Evolutionary conservation across 2,329 filamentous ascomycete genomes (phyloP).

Genomic region (Cladosporium colombiae): DNA sequence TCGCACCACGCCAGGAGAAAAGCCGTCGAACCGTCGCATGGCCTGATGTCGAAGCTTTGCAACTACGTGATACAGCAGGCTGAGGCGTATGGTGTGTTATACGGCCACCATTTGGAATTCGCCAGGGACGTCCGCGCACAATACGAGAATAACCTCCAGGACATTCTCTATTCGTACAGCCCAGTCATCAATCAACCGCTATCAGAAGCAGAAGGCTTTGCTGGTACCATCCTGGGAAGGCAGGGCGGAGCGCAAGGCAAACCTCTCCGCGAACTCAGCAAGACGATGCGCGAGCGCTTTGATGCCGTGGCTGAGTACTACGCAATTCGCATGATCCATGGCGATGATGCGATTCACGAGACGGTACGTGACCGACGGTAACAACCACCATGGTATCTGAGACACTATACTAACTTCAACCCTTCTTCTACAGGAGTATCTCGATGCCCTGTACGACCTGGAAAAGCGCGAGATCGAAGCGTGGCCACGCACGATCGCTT

Average conservation of each 20-base stretch:
- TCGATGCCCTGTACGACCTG: constrained; percentile 32
- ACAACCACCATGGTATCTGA: background rate
- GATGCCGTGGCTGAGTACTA: constrained; percentile 45
- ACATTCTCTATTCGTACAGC: constrained; percentile 51
- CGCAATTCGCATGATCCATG: constrained; percentile 47
- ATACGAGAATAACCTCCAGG: constrained; percentile 55
- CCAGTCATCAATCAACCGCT: constrained; percentile 44
- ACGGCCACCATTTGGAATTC: constrained; percentile 41
- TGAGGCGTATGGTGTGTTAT: constrained; percentile 31
- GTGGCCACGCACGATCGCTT: constrained; percentile 53
- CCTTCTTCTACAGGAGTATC: constrained; percentile 18
- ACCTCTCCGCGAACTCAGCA: constrained; percentile 38
- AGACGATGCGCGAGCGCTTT: constrained; percentile 44
- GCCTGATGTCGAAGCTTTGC: constrained; percentile 40
- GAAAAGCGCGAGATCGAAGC: constrained; percentile 42
- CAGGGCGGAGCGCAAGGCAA: constrained; percentile 38
- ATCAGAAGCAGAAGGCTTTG: constrained; percentile 58
- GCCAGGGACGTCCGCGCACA: constrained; percentile 44
- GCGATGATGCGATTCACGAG: constrained; percentile 35
- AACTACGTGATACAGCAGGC: constrained; percentile 41
- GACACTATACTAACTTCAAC: background rate
- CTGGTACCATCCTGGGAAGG: constrained; percentile 58
- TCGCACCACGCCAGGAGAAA: constrained; percentile 25
- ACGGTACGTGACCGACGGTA: background rate
- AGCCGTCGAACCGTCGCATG: constrained; percentile 5